phyloP scores from a whole-genome alignment of 192 early-diverging fungal genomes.

The Coemansia sp. region DNA sequence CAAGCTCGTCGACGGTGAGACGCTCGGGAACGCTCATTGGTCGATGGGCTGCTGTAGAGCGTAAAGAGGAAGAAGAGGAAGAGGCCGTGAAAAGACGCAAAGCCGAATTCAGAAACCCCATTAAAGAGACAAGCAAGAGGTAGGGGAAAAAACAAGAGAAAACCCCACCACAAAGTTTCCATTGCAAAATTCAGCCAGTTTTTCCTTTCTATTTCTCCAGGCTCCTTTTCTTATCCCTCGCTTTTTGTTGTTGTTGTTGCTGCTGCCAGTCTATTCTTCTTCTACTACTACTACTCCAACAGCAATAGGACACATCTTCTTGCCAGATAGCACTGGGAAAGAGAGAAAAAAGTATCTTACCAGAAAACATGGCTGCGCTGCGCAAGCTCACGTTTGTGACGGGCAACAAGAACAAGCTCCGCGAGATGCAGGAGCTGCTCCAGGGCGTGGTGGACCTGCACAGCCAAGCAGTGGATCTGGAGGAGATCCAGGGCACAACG shows the following conservation, averaged over 20 bases:
- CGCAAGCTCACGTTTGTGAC: slow-evolving; percentile 80
- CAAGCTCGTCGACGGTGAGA: slow-evolving; percentile 51
- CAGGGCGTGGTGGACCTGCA: slow-evolving; percentile 63
- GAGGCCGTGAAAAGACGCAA: slow-evolving; percentile 1
- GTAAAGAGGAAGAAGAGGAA: not conserved
- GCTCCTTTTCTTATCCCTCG: not conserved
- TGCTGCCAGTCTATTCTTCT: not conserved
- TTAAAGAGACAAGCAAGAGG: not conserved
- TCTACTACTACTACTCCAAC: not conserved
- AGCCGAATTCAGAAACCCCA: not conserved
- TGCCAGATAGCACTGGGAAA: no score
- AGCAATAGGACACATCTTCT: not conserved
- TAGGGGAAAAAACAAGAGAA: not conserved
- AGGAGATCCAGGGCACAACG: slow-evolving; percentile 91
- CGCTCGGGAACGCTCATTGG: not conserved
- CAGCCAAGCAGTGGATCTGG: slow-evolving; percentile 74
- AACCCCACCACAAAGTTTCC: no score
- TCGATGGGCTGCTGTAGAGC: slow-evolving; percentile 5
- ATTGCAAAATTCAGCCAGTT: no score
- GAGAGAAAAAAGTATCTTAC: not conserved
- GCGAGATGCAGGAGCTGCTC: slow-evolving; percentile 85
- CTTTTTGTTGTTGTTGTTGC: not conserved
- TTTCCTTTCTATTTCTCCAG: no score
- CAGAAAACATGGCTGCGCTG: slow-evolving; percentile 10
- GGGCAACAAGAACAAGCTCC: slow-evolving; percentile 95